Evolutionary conservation across 768 basidiomycete species (phyloP), one percentile per base, ranked within the genome.

Genomic region (Rhizopogon vesiculosus): DNA sequence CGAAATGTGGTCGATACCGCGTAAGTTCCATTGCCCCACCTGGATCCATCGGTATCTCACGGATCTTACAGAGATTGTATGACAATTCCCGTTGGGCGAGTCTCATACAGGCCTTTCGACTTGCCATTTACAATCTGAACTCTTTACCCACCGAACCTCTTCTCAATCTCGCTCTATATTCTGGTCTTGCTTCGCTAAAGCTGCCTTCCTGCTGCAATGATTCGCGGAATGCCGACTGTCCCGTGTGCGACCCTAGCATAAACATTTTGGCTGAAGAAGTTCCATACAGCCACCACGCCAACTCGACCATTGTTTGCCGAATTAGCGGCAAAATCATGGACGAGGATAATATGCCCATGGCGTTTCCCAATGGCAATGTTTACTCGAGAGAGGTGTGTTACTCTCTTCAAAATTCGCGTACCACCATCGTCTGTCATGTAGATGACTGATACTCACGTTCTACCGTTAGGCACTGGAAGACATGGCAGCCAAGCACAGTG

Each of bases 281-380:
- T 0, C 95, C 97, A 1, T 86, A 82, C 66, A 91, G 90, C 61
- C 95, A 98, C 72, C 94, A 98, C 67, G 85, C 88, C 41, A 98
- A 96, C 66, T 96, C 93, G 19, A 96, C 92, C 0, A 91, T 99
- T 53, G 95, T 98, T 15, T 98, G 97, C 66, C 74, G 85, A 51
- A 80, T 98, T 64, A 93, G 83, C 59, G 94, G 96, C 25, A 86
- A 87, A 68, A 94, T 98, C 54, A 96, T 98, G 88, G 90, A 97
- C 63, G 94, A 86, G 60, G 86, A 93, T 66, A 95, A 95, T 63
- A 86, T 88, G 78, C 93, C 95, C 0, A 82, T 97, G 86, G 88
- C 85, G 12, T 91, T 97, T 62, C 89, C 93, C 2, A 85, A 91
- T 59, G 95, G 96, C 16, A 79, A 87, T 63, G 95, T 98, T 40